Conservation (phyloP, 805 yeast species). For the Kluyveromyces wickerhamii region DNA sequence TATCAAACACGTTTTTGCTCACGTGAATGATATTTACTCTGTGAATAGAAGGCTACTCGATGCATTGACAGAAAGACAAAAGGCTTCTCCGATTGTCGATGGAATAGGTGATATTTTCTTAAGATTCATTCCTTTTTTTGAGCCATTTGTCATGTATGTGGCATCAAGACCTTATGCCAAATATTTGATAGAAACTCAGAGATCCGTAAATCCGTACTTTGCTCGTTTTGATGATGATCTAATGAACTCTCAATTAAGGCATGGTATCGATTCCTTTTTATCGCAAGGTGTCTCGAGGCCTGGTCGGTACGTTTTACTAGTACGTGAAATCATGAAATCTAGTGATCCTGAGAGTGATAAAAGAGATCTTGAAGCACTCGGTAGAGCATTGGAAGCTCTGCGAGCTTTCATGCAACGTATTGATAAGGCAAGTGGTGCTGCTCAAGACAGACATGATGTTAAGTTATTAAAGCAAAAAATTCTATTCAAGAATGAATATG, state of each 20-base stretch:
- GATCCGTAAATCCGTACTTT: conserved; percentile 80
- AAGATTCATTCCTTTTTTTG: conserved; percentile 78
- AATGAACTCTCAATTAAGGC: conserved; percentile 51
- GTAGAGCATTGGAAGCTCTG: conserved; percentile 66
- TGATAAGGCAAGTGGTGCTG: conserved; percentile 85
- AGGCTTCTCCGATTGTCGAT: conserved; percentile 72
- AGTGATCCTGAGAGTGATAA: conserved; percentile 65
- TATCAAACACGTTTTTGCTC: conserved; percentile 84
- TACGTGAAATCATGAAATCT: conserved; percentile 80
- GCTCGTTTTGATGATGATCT: conserved; percentile 87
- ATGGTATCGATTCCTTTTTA: conserved; percentile 82
- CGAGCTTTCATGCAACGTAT: conserved; percentile 63
- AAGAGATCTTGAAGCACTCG: conserved; percentile 40
- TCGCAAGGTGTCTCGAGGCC: conserved; percentile 95
- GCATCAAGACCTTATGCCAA: conserved; percentile 94
- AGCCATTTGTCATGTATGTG: conserved; percentile 87
- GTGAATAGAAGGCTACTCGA: conserved; percentile 83
- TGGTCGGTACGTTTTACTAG: conserved; percentile 82
- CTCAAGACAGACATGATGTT: conserved; percentile 85
- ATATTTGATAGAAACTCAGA: conserved; percentile 90
- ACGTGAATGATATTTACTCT: conserved; percentile 77
- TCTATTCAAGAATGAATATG: conserved; percentile 75
- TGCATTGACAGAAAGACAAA: conserved; percentile 80
- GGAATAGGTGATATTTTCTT: conserved; percentile 82
- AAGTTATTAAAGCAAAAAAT: conserved; percentile 80